Percentiles rank a stretch among this genome's conserved stretches.
Conservation (phyloP, 179 eudicot genomes). For the Gypsophila paniculata region DNA sequence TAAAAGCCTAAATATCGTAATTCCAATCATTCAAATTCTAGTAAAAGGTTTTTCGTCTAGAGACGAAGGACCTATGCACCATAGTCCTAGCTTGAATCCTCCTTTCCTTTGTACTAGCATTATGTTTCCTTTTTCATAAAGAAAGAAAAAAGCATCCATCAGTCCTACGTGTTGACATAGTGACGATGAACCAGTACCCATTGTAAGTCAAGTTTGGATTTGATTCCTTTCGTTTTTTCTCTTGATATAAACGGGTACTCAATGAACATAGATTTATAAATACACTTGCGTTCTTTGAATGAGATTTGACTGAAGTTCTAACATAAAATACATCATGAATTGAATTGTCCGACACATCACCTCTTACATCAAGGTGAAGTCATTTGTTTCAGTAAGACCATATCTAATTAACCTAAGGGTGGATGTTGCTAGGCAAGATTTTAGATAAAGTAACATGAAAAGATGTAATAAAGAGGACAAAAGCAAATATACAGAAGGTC, state of each 20-base stretch:
- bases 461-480: not conserved
- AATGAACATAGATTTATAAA: not conserved
- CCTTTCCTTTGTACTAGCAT: no score
- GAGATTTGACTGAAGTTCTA: not conserved
- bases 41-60: no score
- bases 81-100: no score
- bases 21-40: not conserved
- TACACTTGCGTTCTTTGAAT: not conserved
- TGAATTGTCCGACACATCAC: not conserved
- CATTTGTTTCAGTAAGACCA: not conserved
- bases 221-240: no score
- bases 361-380: not conserved
- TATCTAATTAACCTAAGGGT: not conserved
- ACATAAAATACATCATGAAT: not conserved
- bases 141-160: no score
- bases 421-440: not conserved
- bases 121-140: no score
- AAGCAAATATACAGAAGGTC: not conserved
- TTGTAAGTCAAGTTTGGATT: not conserved
- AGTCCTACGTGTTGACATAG: not conserved
- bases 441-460: not conserved
- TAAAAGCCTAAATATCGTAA: not conserved
- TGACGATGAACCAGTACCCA: not conserved
- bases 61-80: no score
- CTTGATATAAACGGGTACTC: not conserved